Conservation (phyloP, 768 basidiomycete genomes). For the Amanita muscaria region DNA sequence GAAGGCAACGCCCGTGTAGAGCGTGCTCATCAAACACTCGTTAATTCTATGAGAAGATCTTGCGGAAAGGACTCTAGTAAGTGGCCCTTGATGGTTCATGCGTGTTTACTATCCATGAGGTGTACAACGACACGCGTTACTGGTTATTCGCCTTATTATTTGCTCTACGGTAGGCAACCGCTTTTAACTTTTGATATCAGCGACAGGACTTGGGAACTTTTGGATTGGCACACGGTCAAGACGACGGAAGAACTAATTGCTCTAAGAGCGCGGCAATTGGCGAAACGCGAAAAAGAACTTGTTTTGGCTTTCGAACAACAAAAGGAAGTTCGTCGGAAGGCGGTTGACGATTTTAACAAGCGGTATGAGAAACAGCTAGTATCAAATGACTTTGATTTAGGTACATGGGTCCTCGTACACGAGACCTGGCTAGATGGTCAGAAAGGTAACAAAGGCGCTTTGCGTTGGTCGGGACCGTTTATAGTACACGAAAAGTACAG, state of each 20-base stretch:
- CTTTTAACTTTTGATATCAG: conserved; percentile 21
- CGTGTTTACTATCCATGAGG: conserved; percentile 19
- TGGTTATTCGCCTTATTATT: conserved; percentile 22
- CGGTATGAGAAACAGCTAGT: conserved; percentile 10
- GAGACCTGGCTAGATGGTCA: conserved; percentile 22
- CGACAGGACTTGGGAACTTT: conserved; percentile 20
- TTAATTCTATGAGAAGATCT: conserved; percentile 14
- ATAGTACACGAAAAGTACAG: conserved; percentile 16
- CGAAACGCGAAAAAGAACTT: conserved; percentile 14
- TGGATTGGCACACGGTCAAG: conserved; percentile 17
- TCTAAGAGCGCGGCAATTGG: conserved; percentile 15
- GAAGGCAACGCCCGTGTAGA: conserved; percentile 25
- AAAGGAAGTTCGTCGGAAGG: conserved; percentile 8
- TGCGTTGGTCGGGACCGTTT: conserved; percentile 23
- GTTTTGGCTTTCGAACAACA: conserved; percentile 10
- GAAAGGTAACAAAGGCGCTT: conserved; percentile 21
- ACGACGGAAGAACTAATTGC: conserved; percentile 20
- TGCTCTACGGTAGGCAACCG: conserved; percentile 22
- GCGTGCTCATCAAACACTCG: conserved; percentile 19
- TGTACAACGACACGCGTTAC: conserved; percentile 19
- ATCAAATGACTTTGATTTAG: conserved; percentile 14
- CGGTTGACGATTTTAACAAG: conserved; percentile 18
- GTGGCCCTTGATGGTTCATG: conserved; percentile 21
- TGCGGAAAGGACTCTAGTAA: conserved; percentile 13
- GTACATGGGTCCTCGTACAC: conserved; percentile 23